Evolutionary conservation across 2,329 filamentous ascomycete species (phyloP).

Genomic region (Phaeosphaeriaceae sp.): DNA sequence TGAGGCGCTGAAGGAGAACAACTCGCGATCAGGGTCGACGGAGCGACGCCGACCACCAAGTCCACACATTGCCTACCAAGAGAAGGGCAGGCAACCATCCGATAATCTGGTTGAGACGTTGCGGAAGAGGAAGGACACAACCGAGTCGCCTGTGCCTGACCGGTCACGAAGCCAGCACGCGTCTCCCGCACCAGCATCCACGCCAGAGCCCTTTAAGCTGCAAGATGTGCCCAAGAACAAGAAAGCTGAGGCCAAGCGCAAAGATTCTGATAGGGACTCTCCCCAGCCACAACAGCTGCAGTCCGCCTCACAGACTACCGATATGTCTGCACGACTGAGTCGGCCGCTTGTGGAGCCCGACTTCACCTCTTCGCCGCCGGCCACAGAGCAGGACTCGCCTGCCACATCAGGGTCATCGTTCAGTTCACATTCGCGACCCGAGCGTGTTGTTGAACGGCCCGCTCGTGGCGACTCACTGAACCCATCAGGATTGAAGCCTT

Average conservation of each 20-base stretch:
- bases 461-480: constrained; percentile 69
- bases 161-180: constrained; percentile 54
- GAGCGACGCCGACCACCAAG: constrained; percentile 61
- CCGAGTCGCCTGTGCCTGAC: constrained; percentile 54
- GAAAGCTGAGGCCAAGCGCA: constrained; percentile 56
- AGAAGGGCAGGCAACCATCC: constrained; percentile 74
- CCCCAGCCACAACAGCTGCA: constrained; percentile 15
- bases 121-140: constrained; percentile 53
- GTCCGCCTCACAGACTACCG: constrained; percentile 49
- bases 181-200: constrained; percentile 41
- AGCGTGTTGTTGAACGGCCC: constrained; percentile 55
- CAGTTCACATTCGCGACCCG: constrained; percentile 34
- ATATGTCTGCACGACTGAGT: constrained; percentile 45
- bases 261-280: constrained; percentile 54
- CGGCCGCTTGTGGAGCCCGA: constrained; percentile 43
- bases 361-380: constrained; percentile 48
- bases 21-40: constrained; percentile 55
- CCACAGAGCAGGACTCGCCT: constrained; percentile 46
- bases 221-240: constrained; percentile 79
- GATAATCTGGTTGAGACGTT: constrained; percentile 67
- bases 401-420: constrained; percentile 47
- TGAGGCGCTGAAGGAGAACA: constrained; percentile 52
- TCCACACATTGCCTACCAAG: constrained; percentile 92
- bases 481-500: constrained; percentile 56
- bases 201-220: constrained; percentile 68